Conservation (phyloP, 805 yeast species). For the Candida orba region DNA sequence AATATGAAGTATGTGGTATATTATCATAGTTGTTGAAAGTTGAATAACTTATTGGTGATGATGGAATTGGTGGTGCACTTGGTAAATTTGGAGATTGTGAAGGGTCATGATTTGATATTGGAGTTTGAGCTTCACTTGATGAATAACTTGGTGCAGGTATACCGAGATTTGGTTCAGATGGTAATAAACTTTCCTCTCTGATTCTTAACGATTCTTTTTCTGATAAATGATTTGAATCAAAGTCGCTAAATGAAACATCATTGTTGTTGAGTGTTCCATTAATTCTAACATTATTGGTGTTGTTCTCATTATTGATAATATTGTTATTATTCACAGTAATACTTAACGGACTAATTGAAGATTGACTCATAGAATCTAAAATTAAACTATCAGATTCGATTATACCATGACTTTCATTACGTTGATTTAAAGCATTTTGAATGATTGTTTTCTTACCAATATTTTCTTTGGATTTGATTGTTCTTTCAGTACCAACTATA, state of each 20-base stretch:
- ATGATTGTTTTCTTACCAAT: conserved; percentile 12
- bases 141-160: conserved; percentile 19
- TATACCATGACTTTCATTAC: neutral
- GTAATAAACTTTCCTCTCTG: conserved; percentile 53
- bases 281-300: neutral
- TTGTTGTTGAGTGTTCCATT: neutral
- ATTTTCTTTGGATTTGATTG: conserved; percentile 9
- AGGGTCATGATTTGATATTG: neutral
- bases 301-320: neutral
- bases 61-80: conserved; percentile 3
- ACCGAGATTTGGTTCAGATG: conserved; percentile 41
- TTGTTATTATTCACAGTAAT: conserved; percentile 6
- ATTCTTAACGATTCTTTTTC: conserved; percentile 53
- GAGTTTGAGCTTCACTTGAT: neutral
- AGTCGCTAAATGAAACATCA: neutral
- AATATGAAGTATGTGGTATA: neutral
- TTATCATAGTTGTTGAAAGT: too few species aligned
- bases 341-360: conserved; percentile 22
- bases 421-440: conserved; percentile 3
- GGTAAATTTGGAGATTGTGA: neutral
- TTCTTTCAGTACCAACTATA: conserved; percentile 69
- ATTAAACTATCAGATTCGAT: conserved; percentile 3
- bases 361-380: conserved; percentile 15
- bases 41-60: conserved; percentile 1
- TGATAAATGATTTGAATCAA: conserved; percentile 16